Evolutionary conservation across 441 rosid genomes (phyloP), one percentile per base, ranked within the genome.

Genomic region (Metrosideros polymorpha): DNA sequence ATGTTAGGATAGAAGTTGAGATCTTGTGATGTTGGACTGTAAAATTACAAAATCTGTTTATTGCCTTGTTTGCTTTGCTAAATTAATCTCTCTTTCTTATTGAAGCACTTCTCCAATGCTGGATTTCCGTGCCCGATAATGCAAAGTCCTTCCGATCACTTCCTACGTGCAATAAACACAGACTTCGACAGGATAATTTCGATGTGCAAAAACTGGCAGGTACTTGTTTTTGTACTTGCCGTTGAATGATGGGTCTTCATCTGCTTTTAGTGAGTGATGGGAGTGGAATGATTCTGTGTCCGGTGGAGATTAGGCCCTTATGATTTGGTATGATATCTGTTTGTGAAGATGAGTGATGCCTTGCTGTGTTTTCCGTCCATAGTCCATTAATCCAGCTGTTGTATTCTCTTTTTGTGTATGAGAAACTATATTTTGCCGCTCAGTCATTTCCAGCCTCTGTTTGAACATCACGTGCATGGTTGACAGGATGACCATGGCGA

Each of bases 161-260:
- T 98, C 83, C 91, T 98, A 89, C 97, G 99, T 52, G 99, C 99
- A 35, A 96, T 98, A 90, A 98, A 98, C 94, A 96, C 99, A 5
- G 99, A 98, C 89, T 98, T 98, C 61, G 99, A 98, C 92, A 94
- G 99, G 92, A 98, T 98, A 85, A 98, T 98, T 89, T 98, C 96
- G n/a, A 96, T 96, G 99, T 96, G 99, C 94, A 98, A 96, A 93
- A 96, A 92, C 88, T 98, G 98, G 98, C 99, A 96, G 99, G 99
- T 98, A 94, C 22, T 75, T 52, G 25, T 56, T 51, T 61, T 84
- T 35, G 30, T 51, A 35, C n/a, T 56, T 30, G 55, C 52, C 61
- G 19, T 45, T 50, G 79, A 56, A 54, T 79, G 17, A 53, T 29
- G 24, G 42, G 43, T 55, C 55, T 75, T 71, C 47, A 42, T 71